Evolutionary conservation across 257 asterid genomes (phyloP).

Genomic region (Apocynum venetum): DNA sequence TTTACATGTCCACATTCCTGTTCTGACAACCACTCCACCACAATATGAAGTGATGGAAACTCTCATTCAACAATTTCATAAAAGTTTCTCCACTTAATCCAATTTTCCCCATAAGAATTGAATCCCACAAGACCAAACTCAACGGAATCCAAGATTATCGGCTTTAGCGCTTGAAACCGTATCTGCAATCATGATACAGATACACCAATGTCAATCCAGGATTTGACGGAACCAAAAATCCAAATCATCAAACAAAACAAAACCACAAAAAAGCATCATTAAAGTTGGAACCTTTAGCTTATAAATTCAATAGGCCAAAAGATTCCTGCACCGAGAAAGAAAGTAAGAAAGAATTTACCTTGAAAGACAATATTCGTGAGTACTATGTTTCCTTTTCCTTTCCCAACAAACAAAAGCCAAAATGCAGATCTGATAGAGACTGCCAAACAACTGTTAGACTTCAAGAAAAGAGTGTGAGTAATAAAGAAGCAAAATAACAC

Average conservation of each 20-base stretch:
- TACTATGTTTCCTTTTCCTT: constrained; percentile 21
- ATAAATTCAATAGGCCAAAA: background rate
- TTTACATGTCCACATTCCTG: constrained; percentile 15
- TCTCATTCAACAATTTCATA: constrained; percentile 12
- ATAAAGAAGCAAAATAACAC: constrained; percentile 21
- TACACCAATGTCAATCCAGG: constrained; percentile 16
- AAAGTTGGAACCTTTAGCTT: background rate
- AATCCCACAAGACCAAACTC: constrained; percentile 15
- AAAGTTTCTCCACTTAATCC: constrained; percentile 1
- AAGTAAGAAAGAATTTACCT: background rate
- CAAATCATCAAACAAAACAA: constrained; percentile 13
- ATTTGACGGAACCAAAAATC: constrained; percentile 27
- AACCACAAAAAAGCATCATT: background rate
- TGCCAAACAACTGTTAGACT: constrained; percentile 24
- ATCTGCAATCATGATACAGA: constrained; percentile 23
- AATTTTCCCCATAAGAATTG: constrained; percentile 15
- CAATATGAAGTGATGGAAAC: background rate
- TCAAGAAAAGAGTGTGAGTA: constrained; percentile 12
- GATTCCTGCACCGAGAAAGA: background rate
- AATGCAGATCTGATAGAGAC: constrained; percentile 58
- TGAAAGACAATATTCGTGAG: constrained; percentile 13
- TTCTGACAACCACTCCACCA: constrained; percentile 13
- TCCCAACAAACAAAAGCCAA: constrained; percentile 8
- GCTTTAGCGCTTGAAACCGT: constrained; percentile 11
- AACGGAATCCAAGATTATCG: constrained; percentile 10